Percentiles rank a stretch among this genome's conserved stretches.
Evolutionary conservation across 2,329 filamentous ascomycete species (phyloP).

Genomic region (Cladophialophora psammophila): DNA sequence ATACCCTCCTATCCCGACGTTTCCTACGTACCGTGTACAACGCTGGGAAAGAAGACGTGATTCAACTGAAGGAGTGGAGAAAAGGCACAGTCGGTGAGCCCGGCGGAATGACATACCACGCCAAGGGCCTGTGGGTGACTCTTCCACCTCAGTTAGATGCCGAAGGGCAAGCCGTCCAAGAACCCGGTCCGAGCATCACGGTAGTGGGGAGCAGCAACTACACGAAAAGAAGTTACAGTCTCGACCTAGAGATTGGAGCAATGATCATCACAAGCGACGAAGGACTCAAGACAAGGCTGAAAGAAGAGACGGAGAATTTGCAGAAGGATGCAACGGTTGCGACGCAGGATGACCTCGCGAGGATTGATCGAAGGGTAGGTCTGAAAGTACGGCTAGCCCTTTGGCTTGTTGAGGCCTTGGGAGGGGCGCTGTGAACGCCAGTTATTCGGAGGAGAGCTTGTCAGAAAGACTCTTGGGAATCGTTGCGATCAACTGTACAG

Average conservation of each 20-base stretch:
- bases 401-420: conserved; percentile 88
- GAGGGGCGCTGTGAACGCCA: conserved; percentile 74
- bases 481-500: not conserved
- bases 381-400: conserved; percentile 86
- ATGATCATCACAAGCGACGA: conserved; percentile 82
- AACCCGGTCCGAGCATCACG: conserved; percentile 74
- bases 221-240: conserved; percentile 88
- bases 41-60: conserved; percentile 63
- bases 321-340: conserved; percentile 75
- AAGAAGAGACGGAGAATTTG: conserved; percentile 80
- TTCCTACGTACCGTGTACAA: conserved; percentile 73
- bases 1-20: conserved; percentile 82
- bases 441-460: not conserved
- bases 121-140: conserved; percentile 69
- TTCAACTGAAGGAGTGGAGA: conserved; percentile 86
- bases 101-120: conserved; percentile 95
- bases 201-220: conserved; percentile 94
- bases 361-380: conserved; percentile 81
- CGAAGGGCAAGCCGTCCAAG: conserved; percentile 48
- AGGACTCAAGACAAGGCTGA: conserved; percentile 73
- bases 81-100: conserved; percentile 79
- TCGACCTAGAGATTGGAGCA: conserved; percentile 90
- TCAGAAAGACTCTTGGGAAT: not conserved
- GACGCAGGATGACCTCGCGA: conserved; percentile 79
- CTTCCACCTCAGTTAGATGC: conserved; percentile 32